These are phyloP conservation scores for Botrytis sinoallii DNA, from an alignment of 2,329 filamentous ascomycete genomes.

Conservation along the genomic window DNA sequence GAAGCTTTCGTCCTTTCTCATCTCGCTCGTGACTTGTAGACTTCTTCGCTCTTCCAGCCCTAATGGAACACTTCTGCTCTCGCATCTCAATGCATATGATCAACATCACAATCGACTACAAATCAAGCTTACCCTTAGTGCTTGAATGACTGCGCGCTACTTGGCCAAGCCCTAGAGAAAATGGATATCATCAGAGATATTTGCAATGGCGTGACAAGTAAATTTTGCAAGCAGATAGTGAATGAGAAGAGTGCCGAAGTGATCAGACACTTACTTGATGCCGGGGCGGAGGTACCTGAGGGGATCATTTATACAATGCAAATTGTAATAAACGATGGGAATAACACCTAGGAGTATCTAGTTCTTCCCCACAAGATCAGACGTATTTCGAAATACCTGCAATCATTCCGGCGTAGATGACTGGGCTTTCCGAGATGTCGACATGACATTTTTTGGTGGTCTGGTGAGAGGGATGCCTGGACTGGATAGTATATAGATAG, in stretches of 20 bases:
- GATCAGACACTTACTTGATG: neutral
- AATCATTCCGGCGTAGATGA: neutral
- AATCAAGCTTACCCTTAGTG: neutral
- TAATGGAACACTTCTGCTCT: neutral
- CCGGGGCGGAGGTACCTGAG: neutral
- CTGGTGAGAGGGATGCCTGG: neutral
- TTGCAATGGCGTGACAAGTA: neutral
- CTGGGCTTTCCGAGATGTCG: neutral
- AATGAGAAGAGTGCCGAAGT: neutral
- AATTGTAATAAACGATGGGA: neutral
- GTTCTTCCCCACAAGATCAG: neutral
- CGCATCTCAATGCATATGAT: neutral
- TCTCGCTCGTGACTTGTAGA: neutral
- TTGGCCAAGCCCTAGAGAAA: neutral
- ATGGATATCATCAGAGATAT: neutral
- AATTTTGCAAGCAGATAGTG: neutral
- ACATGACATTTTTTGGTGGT: neutral
- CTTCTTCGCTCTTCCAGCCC: neutral
- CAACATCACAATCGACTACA: neutral
- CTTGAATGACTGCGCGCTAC: neutral
- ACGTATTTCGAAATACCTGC: neutral
- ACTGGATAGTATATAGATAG: neutral
- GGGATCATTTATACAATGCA: neutral
- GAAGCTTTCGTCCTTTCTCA: neutral
- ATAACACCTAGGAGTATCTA: neutral